Base-by-base conservation (phyloP, 371 early-diverging fungal genomes). In the Mucor piriformis region DNA sequence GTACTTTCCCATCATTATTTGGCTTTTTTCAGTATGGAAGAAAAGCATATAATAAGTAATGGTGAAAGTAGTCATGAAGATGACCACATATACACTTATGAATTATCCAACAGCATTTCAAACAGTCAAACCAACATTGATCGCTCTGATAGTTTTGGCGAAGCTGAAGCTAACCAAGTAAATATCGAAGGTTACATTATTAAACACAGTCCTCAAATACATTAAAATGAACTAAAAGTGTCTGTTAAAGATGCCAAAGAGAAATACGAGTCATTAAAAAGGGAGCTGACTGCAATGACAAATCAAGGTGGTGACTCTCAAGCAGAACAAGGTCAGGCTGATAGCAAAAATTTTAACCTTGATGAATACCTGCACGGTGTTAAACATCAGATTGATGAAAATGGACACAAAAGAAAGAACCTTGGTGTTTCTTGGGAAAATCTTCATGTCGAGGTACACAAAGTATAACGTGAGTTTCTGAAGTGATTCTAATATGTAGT, bases 381-480 rank as follows among this genome's bases (percentile, higher is more conserved):
- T 8, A 62, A 21, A 24, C 16, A 54, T 15, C 56, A 69, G 42
- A 57, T 66, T 54, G 62, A 66, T 25, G 54, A 62, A 25, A 61
- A 48, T 27, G 59, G 68, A 6, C 42, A 63, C 1, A 70, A 70
- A 34, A 47, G 55, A 42, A 74, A 79, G 24, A 57, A 68, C 32
- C 59, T 84, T 38, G 83, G 84, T 54, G 69, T 84, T 3, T 55
- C 69, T 15, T 82, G 80, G 80, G 73, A 69, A 37, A 62, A 82
- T 55, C 50, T 82, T 27, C 67, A 55, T 32, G 78, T 82, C 0
- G 71, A 69, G 47, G 67, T 67, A 67, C 4, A 8, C 29, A 29
- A 29, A 8, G 1, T 15, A 13, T 48, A n/a, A n/a, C n/a, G n/a
- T n/a, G n/a, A n/a, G n/a, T n/a, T n/a, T n/a, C n/a, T n/a, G n/a